These are phyloP conservation scores for Pythium utonaiense DNA, from an alignment of 352 stramenopile species.

Conservation along the genomic window DNA sequence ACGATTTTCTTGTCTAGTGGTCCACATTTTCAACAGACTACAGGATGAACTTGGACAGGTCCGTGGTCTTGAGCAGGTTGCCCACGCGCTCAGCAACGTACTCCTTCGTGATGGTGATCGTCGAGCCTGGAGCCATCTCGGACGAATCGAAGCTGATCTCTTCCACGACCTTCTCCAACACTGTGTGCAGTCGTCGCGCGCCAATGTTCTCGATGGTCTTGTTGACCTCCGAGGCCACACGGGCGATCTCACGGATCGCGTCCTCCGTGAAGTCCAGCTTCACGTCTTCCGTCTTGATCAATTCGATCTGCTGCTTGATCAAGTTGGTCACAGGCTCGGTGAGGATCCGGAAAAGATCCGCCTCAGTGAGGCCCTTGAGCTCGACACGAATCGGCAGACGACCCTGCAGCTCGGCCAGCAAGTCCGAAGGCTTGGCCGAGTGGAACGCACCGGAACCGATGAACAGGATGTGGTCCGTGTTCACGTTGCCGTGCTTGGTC, in stretches of 20 bases:
- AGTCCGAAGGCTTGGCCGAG: conserved; percentile 96
- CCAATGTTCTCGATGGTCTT: conserved; percentile 99
- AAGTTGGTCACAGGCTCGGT: conserved; percentile 99
- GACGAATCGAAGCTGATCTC: conserved; percentile 98
- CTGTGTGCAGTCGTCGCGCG: conserved; percentile 95
- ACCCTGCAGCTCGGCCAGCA: conserved; percentile 98
- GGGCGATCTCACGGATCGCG: conserved; percentile 96
- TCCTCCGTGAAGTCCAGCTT: conserved; percentile 95
- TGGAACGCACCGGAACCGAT: conserved; percentile 98
- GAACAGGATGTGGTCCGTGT: conserved; percentile 99
- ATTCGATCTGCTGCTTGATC: conserved; percentile 96
- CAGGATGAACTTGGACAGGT: conserved; percentile 99
- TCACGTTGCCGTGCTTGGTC: conserved; percentile 99
- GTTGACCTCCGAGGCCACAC: conserved; percentile 94
- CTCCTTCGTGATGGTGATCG: conserved; percentile 92
- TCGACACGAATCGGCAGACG: conserved; percentile 98
- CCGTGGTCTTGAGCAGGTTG: conserved; percentile 93
- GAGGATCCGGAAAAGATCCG: conserved; percentile 98
- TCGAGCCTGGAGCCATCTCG: conserved; percentile 80
- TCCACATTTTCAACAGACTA: conserved; percentile 47
- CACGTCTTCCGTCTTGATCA: conserved; percentile 97
- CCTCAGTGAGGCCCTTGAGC: conserved; percentile 97
- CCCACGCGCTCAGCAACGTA: conserved; percentile 93
- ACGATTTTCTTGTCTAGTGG: background rate
- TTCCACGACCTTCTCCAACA: conserved; percentile 98